A percentile compares a stretch with the other conserved stretches of the same genome.
Evolutionary conservation across 169 alveolate species (phyloP).

Genomic region (Plasmodium blacklocki): DNA sequence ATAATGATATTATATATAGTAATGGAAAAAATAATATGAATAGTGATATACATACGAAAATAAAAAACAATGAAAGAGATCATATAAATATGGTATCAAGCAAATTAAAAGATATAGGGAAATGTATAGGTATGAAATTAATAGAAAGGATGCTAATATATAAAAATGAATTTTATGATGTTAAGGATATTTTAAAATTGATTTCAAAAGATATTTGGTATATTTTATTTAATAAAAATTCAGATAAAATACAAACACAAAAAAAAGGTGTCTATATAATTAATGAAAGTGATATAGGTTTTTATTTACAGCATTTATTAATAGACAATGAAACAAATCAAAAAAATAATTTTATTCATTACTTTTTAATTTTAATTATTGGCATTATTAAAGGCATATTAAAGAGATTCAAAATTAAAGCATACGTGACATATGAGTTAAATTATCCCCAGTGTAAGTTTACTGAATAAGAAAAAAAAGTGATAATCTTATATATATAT

Average conservation of each 20-base stretch:
- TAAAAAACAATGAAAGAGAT: conserved; percentile 2
- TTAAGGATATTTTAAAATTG: conserved; percentile 52
- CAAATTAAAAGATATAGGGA: conserved; percentile 51
- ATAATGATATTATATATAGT: neutral
- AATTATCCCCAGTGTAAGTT: conserved; percentile 53
- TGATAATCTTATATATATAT: neutral
- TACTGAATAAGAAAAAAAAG: neutral
- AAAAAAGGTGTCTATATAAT: conserved; percentile 51
- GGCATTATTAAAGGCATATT: conserved; percentile 51
- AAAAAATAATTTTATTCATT: conserved; percentile 49
- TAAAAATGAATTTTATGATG: conserved; percentile 39
- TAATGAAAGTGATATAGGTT: conserved; percentile 31
- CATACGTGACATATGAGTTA: conserved; percentile 18
- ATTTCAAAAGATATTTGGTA: conserved; percentile 52
- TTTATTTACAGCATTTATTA: conserved; percentile 32
- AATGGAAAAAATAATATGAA: neutral
- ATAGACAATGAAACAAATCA: conserved; percentile 58
- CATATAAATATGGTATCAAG: conserved; percentile 12
- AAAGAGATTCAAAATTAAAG: conserved; percentile 35
- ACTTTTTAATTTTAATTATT: conserved; percentile 27
- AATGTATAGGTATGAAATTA: conserved; percentile 44
- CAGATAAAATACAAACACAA: conserved; percentile 39
- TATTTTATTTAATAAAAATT: conserved; percentile 41
- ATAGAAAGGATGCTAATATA: conserved; percentile 41
- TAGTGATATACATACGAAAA: neutral